Percentiles rank a stretch among this genome's conserved stretches.
Conservation (phyloP, 176 grass and related monocot genomes). For the Panicum miliaceum region DNA sequence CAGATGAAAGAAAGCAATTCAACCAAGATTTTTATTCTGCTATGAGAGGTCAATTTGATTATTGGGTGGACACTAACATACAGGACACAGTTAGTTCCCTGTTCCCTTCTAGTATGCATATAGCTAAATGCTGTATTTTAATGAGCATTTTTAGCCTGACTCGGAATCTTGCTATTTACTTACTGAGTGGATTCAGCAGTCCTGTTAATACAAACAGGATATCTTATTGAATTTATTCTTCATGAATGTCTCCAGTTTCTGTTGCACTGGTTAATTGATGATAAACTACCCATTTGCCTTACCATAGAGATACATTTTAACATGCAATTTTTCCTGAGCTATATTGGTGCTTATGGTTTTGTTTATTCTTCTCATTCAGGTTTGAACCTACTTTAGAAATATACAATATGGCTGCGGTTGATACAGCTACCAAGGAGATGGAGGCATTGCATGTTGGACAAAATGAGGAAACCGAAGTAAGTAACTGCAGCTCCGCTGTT, state of each 20-base stretch:
- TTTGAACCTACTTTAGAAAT: background rate
- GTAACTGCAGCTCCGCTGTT: background rate
- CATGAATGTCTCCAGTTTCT: background rate
- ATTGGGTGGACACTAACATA: background rate
- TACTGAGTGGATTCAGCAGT: background rate
- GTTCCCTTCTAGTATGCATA: background rate
- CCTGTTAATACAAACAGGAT: background rate
- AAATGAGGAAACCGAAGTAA: conserved; percentile 37
- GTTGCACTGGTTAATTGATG: background rate
- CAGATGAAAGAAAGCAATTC: background rate
- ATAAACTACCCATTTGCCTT: background rate
- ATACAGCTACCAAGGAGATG: conserved; percentile 45
- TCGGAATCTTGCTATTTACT: background rate
- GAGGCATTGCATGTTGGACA: conserved; percentile 40
- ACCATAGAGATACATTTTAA: background rate
- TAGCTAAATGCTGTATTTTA: background rate
- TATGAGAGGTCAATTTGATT: background rate
- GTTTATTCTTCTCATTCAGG: conserved; percentile 37
- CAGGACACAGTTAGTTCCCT: background rate
- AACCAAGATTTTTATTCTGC: background rate
- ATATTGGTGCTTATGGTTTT: conserved; percentile 25
- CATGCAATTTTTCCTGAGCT: conserved; percentile 1
- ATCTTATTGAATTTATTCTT: background rate
- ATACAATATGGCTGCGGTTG: conserved; percentile 37
- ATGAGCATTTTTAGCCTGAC: background rate